Conservation (phyloP, 176 grass and related monocot species). For the Luzula sylvatica region DNA sequence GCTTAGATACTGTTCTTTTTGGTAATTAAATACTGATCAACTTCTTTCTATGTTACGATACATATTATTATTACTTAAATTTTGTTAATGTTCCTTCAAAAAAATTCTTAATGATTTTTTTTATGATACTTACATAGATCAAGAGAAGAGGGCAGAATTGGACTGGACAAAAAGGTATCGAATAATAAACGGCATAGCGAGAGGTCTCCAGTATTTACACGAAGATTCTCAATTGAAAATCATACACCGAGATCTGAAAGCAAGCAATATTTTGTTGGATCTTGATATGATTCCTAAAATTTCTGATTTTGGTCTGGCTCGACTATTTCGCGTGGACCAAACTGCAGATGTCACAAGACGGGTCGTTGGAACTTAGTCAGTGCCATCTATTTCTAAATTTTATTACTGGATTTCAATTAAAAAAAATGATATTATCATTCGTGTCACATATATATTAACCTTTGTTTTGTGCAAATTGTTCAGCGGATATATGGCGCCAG, state of each 20-base stretch:
- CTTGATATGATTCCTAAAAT: slow-evolving; percentile 51
- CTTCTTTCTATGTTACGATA: no score
- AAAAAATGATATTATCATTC: background rate
- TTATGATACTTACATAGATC: slow-evolving; percentile 32
- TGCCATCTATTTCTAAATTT: background rate
- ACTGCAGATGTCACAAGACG: slow-evolving; percentile 38
- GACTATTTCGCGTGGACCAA: slow-evolving; percentile 32
- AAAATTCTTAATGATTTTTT: no score
- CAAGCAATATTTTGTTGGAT: slow-evolving; percentile 65
- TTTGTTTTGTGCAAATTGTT: slow-evolving; percentile 5
- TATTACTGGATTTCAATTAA: background rate
- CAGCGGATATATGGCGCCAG: slow-evolving; percentile 77
- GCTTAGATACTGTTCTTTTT: slow-evolving; percentile 56
- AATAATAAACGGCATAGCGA: slow-evolving; percentile 45
- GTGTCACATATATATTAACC: slow-evolving; percentile 6
- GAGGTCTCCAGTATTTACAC: slow-evolving; percentile 71
- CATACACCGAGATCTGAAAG: slow-evolving; percentile 69
- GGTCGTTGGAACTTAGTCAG: slow-evolving; percentile 66
- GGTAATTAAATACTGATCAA: slow-evolving; percentile 15
- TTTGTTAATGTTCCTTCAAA: background rate
- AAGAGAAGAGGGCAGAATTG: slow-evolving; percentile 4
- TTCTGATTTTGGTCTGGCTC: slow-evolving; percentile 62
- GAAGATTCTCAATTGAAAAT: slow-evolving; percentile 38
- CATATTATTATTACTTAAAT: background rate
- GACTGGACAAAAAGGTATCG: slow-evolving; percentile 31